Evolutionary conservation across 2,329 filamentous ascomycete species (phyloP).

Genomic region (Calonectria multiphialidica): DNA sequence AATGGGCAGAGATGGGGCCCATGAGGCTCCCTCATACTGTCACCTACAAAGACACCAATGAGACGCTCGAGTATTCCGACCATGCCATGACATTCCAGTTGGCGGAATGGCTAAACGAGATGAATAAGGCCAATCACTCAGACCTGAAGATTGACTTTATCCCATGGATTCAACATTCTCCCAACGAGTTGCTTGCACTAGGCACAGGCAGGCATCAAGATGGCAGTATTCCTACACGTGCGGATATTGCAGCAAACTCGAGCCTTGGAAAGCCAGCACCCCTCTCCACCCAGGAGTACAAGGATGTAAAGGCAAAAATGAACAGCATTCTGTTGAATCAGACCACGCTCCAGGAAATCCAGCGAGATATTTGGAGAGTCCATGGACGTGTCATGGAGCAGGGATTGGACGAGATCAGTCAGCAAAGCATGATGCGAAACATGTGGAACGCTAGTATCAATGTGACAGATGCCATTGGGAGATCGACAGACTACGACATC

Average conservation of each 20-base stretch:
- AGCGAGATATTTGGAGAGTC: background rate
- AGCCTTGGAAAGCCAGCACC: background rate
- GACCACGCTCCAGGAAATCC: background rate
- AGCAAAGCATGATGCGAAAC: background rate
- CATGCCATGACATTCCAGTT: conserved; percentile 9
- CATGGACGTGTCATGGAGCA: background rate
- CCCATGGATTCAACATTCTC: background rate
- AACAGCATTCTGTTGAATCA: background rate
- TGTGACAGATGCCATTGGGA: conserved; percentile 20
- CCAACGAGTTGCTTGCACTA: background rate
- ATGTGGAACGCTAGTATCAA: background rate
- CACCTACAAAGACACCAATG: conserved; percentile 9
- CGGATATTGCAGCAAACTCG: background rate
- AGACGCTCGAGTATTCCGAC: background rate
- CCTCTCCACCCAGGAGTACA: background rate
- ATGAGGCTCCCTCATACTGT: conserved; percentile 6
- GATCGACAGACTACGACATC: conserved; percentile 37
- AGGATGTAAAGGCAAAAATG: background rate
- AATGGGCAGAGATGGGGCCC: conserved; percentile 16
- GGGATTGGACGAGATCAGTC: background rate
- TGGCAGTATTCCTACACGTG: background rate
- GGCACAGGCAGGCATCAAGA: background rate
- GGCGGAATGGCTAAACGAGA: conserved; percentile 5
- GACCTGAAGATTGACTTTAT: conserved; percentile 37
- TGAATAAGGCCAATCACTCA: conserved; percentile 50